Evolutionary conservation across 2,329 filamentous ascomycete genomes (phyloP), one percentile per base, ranked within the genome.

Genomic region (Fusarium subglutinans): DNA sequence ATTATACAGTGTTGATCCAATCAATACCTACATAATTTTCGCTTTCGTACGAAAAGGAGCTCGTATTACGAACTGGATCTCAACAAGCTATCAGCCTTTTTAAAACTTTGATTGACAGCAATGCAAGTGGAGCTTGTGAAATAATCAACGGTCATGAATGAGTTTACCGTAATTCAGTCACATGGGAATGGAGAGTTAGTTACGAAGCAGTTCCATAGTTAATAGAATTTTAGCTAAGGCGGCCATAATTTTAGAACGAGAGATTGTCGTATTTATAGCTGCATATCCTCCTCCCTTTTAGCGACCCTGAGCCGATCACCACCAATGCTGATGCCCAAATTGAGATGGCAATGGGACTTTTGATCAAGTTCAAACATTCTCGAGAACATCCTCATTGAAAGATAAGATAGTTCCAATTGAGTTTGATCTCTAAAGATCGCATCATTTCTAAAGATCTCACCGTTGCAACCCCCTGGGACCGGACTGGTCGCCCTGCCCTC

Each of bases 221-320:
- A 22, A 37, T 41, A 64, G 57, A 65, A 70, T 65, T 51, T 64
- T 64, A 45, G 30, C 47, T 48, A 57, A 70, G 35, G 47, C 59
- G 51, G 43, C 59, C 59, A 47, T 70, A 70, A 70, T 59, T 59
- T 70, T 66, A 66, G 66, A 55, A 59, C 35, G 37, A 60, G 53
- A 63, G 37, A 68, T 69, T 55, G 60, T 66, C 44, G 53, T 67
- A 53, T 70, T 70, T 70, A 66, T 71, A 70, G 61, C 43, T 71
- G 54, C 60, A 60, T 70, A 58, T 66, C 53, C 60, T 69, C 51
- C 70, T 70, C 70, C 50, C 67, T 48, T 65, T 73, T 65, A 53
- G 45, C 59, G 37, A 47, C 56, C 58, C 70, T 57, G 38, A 58
- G 69, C 66, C 38, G 59, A 70, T 70, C 60, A 66, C 48, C 41